Conservation (phyloP, 148 eudicot genomes). For the Cornus kousa region DNA sequence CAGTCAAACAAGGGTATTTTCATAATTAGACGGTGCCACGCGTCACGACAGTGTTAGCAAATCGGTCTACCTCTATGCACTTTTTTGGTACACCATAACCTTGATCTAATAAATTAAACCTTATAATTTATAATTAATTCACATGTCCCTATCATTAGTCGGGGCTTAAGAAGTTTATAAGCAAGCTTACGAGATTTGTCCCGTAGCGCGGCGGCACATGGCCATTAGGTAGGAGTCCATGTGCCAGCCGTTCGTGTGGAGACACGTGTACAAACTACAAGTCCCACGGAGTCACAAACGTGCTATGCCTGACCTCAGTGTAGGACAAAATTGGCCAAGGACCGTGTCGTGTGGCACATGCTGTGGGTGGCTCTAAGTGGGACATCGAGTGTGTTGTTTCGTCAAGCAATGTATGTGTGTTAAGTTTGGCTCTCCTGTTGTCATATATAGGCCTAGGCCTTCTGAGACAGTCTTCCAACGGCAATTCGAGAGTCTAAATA, state of each 20-base stretch:
- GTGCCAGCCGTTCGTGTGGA: background rate
- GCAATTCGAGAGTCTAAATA: no score
- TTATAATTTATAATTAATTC: background rate
- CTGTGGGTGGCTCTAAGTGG: background rate
- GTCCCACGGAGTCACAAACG: background rate
- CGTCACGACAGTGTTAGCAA: background rate
- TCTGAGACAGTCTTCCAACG: background rate
- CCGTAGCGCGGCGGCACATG: slow-evolving; percentile 26
- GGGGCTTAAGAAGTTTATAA: background rate
- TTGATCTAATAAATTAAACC: background rate
- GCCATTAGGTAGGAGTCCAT: slow-evolving; percentile 17
- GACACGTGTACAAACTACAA: slow-evolving; percentile 9
- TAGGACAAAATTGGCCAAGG: background rate
- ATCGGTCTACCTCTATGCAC: slow-evolving; percentile 6
- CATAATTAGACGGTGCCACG: slow-evolving; percentile 11
- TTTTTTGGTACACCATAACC: background rate
- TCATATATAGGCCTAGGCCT: background rate
- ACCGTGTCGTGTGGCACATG: background rate
- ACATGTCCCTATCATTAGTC: slow-evolving; percentile 7
- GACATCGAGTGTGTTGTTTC: no score
- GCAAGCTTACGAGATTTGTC: slow-evolving; percentile 1
- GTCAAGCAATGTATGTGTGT: no score
- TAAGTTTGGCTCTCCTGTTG: no score
- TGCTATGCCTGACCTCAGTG: background rate
- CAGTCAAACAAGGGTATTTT: background rate